phyloP scores from a whole-genome alignment of 2,329 filamentous ascomycete genomes.

The Aspergillus novoparasiticus region DNA sequence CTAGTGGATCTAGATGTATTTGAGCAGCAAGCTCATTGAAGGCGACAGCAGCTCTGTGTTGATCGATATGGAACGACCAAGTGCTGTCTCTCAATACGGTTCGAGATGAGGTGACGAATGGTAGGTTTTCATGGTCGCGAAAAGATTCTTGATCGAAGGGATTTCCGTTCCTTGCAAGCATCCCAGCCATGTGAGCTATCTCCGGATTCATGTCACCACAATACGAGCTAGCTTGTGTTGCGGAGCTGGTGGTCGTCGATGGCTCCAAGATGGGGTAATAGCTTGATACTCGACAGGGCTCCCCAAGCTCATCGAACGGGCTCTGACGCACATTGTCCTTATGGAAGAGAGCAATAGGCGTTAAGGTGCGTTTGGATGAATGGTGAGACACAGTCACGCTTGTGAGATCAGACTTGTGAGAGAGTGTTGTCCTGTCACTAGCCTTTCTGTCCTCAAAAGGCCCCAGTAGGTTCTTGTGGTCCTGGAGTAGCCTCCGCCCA shows the following conservation, averaged over 20 bases:
- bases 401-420: slow-evolving; percentile 36
- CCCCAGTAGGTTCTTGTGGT: slow-evolving; percentile 4
- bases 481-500: slow-evolving; percentile 11
- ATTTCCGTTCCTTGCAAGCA: slow-evolving; percentile 12
- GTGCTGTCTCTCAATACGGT: slow-evolving; percentile 24
- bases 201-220: slow-evolving; percentile 16
- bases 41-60: slow-evolving; percentile 25
- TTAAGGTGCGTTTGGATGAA: slow-evolving; percentile 31
- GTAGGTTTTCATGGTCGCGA: slow-evolving; percentile 15
- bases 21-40: slow-evolving; percentile 35
- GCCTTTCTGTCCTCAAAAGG: slow-evolving; percentile 23
- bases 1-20: slow-evolving; percentile 25
- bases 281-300: slow-evolving; percentile 12
- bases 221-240: slow-evolving; percentile 16
- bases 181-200: background rate
- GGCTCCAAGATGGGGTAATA: slow-evolving; percentile 17
- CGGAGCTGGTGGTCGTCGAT: slow-evolving; percentile 8
- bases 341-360: slow-evolving; percentile 25
- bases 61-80: slow-evolving; percentile 28
- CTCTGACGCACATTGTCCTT: slow-evolving; percentile 13
- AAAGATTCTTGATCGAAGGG: slow-evolving; percentile 6
- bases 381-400: slow-evolving; percentile 35
- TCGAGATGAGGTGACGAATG: slow-evolving; percentile 23
- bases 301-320: slow-evolving; percentile 20
- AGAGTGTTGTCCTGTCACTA: slow-evolving; percentile 35